A percentile compares a stretch with the other conserved stretches of the same genome.
Conservation (phyloP, 441 rosid genomes). For the Aleurites moluccanus region DNA sequence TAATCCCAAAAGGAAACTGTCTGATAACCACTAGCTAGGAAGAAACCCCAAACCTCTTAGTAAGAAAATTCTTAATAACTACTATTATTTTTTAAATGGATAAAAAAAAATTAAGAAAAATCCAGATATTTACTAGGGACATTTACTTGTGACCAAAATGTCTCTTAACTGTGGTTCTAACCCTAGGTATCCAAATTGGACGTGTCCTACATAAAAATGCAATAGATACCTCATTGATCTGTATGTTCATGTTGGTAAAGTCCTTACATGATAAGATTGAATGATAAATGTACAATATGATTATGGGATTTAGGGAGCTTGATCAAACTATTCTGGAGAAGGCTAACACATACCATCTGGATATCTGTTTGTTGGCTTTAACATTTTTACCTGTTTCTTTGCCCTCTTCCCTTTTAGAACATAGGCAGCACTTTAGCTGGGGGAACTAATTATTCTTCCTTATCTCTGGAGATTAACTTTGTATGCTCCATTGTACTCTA, state of each 20-base stretch:
- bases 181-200: background rate
- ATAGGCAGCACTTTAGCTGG: conserved; percentile 3
- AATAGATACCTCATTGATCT: background rate
- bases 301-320: conserved; percentile 13
- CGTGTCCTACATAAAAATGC: background rate
- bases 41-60: background rate
- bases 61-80: background rate
- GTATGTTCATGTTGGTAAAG: background rate
- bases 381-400: background rate
- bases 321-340: conserved; percentile 51
- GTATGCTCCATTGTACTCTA: background rate
- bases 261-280: background rate
- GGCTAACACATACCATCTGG: conserved; percentile 28
- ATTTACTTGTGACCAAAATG: background rate
- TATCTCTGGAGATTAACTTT: background rate
- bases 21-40: background rate
- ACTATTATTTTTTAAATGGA: background rate
- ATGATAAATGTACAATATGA: background rate
- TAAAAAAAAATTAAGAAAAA: background rate
- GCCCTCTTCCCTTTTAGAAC: background rate
- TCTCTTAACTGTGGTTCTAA: background rate
- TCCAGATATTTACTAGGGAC: background rate
- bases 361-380: background rate
- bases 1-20: background rate
- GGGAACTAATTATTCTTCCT: background rate